phyloP scores from a whole-genome alignment of 1,284 basidiomycete species.

The Hymenochaete sp. region DNA sequence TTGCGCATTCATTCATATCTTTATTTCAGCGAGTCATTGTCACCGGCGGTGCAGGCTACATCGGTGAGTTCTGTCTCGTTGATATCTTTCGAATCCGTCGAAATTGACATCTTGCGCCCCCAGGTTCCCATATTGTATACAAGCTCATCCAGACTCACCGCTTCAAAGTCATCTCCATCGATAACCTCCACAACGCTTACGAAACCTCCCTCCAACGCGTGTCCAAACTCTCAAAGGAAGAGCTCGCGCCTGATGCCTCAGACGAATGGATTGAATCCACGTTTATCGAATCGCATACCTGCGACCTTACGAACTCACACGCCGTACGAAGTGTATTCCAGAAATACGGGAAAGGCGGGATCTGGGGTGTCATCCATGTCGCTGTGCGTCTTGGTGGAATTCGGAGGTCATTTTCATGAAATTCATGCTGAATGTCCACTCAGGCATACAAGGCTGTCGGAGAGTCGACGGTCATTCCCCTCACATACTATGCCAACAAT shows the following conservation, averaged over 20 bases:
- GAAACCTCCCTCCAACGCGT: constrained; percentile 67
- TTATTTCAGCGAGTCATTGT: constrained; percentile 60
- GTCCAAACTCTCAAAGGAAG: constrained; percentile 67
- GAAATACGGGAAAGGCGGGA: constrained; percentile 82
- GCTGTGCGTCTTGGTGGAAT: constrained; percentile 49
- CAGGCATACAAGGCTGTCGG: constrained; percentile 98
- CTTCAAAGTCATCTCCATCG: constrained; percentile 88
- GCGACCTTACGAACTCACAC: constrained; percentile 67
- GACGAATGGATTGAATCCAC: constrained; percentile 57
- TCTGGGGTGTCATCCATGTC: constrained; percentile 95
- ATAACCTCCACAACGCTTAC: constrained; percentile 90
- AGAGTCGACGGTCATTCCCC: constrained; percentile 90
- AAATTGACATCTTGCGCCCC: constrained; percentile 8
- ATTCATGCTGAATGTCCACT: background rate
- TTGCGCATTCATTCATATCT: background rate
- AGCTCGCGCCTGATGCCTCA: constrained; percentile 56
- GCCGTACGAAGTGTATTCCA: constrained; percentile 74
- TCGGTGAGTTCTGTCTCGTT: constrained; percentile 42
- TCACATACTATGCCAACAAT: constrained; percentile 91
- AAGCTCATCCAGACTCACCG: constrained; percentile 77
- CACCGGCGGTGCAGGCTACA: constrained; percentile 80
- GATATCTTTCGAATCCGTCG: background rate
- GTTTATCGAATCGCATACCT: constrained; percentile 60
- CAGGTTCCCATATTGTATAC: constrained; percentile 89
- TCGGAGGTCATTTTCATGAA: background rate